Base-by-base conservation (phyloP, 306 rosid genomes). In the Castanea crenata region DNA sequence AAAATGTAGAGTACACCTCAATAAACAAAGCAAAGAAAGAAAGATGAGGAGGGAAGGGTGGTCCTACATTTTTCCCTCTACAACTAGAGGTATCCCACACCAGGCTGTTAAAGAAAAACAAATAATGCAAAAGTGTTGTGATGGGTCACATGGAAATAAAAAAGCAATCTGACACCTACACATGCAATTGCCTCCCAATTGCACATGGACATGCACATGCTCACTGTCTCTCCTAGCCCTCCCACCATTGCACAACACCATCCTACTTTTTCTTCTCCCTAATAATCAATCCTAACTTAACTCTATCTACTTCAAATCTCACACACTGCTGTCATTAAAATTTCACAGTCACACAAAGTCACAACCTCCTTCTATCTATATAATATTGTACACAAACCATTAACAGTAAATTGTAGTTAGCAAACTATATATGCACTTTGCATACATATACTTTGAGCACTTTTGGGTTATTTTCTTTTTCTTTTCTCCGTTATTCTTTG, bases 151-250 rank as follows among this genome's bases (percentile, higher is more conserved):
- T 90, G 97, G 91, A 77, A 81, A 81, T 78, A 68, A 41, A 68
- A 88, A 90, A 89, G 94, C 88, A 89, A 83, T 79, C 96, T 94
- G 94, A 92, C 96, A 92, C 86, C 77, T 9, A 87, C 95, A 89
- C 97, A 90, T 90, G 98, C 93, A 87, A 79, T 78, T 92, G 94
- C 91, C 85, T 83, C 91, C 94, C 85, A 79, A 67, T 85, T 86
- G 83, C 89, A 90, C 87, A 71, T 83, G 91, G 90, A 87, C 89
- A 70, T 83, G 89, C 92, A 88, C 92, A 87, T 87, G 96, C 73
- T 89, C 69, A 85, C 84, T 90, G 89, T 90, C 91, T 90, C 77
- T 90, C 79, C 91, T 69, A 55, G 55, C 58, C 64, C 83, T 76
- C 82, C 79, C 81, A 46, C 84, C 85, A 56, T 85, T 73, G 72